Evolutionary conservation across 176 grass and related monocot species (phyloP), one percentile per base, ranked within the genome.

Genomic region (Eleusine coracana): DNA sequence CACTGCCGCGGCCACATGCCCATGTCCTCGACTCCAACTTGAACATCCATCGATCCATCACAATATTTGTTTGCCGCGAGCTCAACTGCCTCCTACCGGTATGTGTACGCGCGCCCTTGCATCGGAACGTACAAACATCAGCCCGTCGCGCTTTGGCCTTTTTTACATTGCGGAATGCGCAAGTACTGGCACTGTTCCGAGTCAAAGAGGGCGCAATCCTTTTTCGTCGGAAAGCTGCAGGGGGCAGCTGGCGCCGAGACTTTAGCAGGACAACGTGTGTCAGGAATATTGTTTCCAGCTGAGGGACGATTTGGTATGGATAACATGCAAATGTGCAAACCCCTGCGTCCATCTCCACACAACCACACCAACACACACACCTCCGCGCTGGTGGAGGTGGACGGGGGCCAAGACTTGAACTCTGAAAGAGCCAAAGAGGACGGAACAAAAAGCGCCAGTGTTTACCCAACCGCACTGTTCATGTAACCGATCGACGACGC

Each of bases 251-350:
- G 83, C 83, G 79, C 37, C 67, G 20, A 83, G 60, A 90, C 84
- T 83, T 90, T 86, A 74, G 81, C 88, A 42, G 42, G 44, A 10
- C 31, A 36, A 52, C 68, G n/a, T 13, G 50, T 90, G 84, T 83
- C 88, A 90, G 84, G 88, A 83, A 90, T 86, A 83, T 83, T 64
- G 79, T 74, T 86, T 55, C 64, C 66, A 66, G 79, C 60, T 66
- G 56, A 71, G 54, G 56, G 66, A 59, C 25, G 71, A 58, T 81
- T 58, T 70, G 42, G 65, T 45, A 65, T 38, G 9, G 41, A 49
- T 34, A 8, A 36, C 61, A 51, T 9, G 59, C 23, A 18, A 31
- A 31, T 40, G 0, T 11, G 74, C 55, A 48, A 65, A 25, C 25
- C 25, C 25, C 25, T 25, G 25, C 25, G 25, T n/a, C 18, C 5